Evolutionary conservation across 1,284 basidiomycete species (phyloP), one percentile per base, ranked within the genome.

Genomic region (Pseudozyma hubeiensis): DNA sequence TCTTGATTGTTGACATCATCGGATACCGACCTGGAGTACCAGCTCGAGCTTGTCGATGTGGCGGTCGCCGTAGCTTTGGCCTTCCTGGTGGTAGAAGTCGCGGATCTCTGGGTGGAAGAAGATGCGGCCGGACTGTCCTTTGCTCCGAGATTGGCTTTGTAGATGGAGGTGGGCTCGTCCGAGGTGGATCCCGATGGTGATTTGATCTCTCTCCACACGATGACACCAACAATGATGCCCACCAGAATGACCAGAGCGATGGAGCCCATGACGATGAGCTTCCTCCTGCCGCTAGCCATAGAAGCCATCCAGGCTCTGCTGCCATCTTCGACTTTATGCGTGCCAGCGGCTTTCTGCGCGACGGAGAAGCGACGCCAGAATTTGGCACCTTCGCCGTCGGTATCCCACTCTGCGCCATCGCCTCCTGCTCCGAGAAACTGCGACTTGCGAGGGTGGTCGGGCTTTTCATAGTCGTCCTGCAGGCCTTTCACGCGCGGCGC

Each of bases 331-430:
- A 70, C 50, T 56, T 70, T 70, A 24, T 59, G 53, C 35, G 63
- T 48, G 35, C 75, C 59, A 9, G 77, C 68, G 3, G 24, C 65
- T 49, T 69, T 72, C 44, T 81, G 80, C 9, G 79, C 79, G 31
- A 65, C 49, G 19, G 59, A 64, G 60, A 81, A 81, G 40, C 79
- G 74, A 34, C 65, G 62, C 80, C 80, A 81, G 70, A 81, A 81
- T 30, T 75, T 75, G 49, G 77, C 78, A 5, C 78, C 80, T 47
- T 70, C 58, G 5, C 80, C 80, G 17, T 71, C 41, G 9, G 70
- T 69, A 51, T 81, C 80, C 80, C 80, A 81, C 59, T 81, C 80
- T 37, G 72, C 71, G 31, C 80, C 80, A 43, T 64, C 61, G 17
- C 74, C 75, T 19, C 77, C 72, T 3, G 63, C 80, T 17, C 80